These are phyloP conservation scores for Phytopythium kandeliae DNA, from an alignment of 352 stramenopile genomes.

Conservation along the genomic window DNA sequence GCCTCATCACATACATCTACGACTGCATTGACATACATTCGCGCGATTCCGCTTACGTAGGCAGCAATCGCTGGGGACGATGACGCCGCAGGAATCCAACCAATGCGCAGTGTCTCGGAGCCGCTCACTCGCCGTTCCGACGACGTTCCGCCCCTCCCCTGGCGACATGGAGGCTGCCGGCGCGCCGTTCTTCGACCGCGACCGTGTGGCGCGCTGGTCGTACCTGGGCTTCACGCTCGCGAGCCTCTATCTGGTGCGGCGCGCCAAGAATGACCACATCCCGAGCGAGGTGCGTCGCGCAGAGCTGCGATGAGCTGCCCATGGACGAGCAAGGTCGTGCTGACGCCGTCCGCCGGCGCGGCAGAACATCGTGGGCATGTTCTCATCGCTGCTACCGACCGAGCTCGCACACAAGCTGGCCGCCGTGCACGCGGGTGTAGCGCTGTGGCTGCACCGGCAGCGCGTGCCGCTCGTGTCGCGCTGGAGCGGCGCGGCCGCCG, in stretches of 20 bases:
- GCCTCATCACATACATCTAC: no score
- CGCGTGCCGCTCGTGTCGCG: conserved; percentile 41
- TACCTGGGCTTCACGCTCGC: conserved; percentile 34
- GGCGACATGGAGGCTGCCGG: no score
- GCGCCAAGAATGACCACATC: conserved; percentile 36
- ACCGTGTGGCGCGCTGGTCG: conserved; percentile 30
- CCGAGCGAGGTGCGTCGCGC: conserved; percentile 27
- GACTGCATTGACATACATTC: no score
- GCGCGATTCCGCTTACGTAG: no score
- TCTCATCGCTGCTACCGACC: conserved; percentile 30
- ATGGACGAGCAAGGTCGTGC: no score
- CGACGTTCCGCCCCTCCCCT: no score
- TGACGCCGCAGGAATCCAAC: no score
- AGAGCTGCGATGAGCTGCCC: no score
- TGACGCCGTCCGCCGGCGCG: no score
- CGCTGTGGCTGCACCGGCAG: conserved; percentile 31
- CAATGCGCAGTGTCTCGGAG: no score
- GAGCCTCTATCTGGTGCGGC: conserved; percentile 33
- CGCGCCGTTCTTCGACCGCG: conserved; percentile 15
- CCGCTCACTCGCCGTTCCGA: no score
- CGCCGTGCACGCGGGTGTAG: conserved; percentile 30
- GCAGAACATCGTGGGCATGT: conserved; percentile 41
- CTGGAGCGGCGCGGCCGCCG: conserved; percentile 41
- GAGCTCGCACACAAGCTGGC: conserved; percentile 50
- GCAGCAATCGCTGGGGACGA: no score